Base-by-base conservation (phyloP, 352 stramenopile species). In the Phytophthora foliorum region DNA sequence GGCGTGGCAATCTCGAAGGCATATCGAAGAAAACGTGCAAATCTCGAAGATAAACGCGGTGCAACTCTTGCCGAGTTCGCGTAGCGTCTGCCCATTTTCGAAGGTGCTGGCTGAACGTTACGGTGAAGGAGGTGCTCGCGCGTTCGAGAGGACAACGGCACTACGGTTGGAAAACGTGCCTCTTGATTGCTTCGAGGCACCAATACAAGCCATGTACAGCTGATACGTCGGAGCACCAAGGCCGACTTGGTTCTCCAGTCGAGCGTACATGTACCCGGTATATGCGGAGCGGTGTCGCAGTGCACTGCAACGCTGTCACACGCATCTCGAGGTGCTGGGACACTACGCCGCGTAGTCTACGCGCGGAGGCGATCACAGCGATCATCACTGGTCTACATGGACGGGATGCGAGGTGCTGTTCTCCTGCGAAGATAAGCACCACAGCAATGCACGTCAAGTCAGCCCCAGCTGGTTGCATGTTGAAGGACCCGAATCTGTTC, bases 401-500 rank as follows among this genome's bases (percentile, higher is more conserved):
- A 41, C 52, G 38, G 25, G 21, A 42, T 19, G 24, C 29, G 44
- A 46, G 34, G 7, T 66, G 46, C 57, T 42, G 46, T n/a, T n/a
- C n/a, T n/a, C 29, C 45, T 39, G 56, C 24, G 22, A 14, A 19
- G 19, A 29, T 27, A 32, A 56, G 49, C 42, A 19, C 25, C 32
- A 49, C 50, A 51, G 54, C 45, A 32, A 46, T 58, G 50, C 25
- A 49, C 34, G 50, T 54, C 57, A 55, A 72, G 49, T 57, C 22
- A 66, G 27, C 46, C 19, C 46, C 63, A 60, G 27, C 19, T 59
- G 53, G 45, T 62, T 59, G 58, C 42, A 63, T 19, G 50, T 72
- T 63, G 57, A 72, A 67, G 64, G 4, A 6, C 55, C 64, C 64
- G 41, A 66, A 72, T 68, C n/a, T 72, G 44, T 60, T 60, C 14